Evolutionary conservation across 164 flowering plant species (phyloP), one percentile per base, ranked within the genome.

Genomic region (Protea cynaroides): DNA sequence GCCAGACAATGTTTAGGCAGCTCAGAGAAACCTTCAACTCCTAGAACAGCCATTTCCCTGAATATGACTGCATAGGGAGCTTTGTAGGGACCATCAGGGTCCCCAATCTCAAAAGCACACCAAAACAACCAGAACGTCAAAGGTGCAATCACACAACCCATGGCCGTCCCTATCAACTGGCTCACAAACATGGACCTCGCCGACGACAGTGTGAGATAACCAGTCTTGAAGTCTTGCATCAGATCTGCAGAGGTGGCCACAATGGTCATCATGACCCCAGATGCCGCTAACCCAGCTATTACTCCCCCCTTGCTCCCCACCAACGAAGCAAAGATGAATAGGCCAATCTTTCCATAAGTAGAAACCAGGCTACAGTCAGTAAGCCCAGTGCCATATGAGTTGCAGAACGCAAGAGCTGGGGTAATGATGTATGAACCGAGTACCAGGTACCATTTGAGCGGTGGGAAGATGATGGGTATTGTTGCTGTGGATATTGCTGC

Each of bases 231-330:
- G 68, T 94, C 97, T 76, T 88, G 96, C 97, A 95, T 95, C 58
- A 94, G 86, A 82, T 94, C 97, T 54, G 97, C 99, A 34, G 99
- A 97, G 15, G 99, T 94, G 62, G 97, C 74, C 70, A 94, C 96
- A 53, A 94, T 94, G 64, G 99, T 71, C 99, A 89, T 86, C 97
- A 94, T 91, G 22, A 86, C 90, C 10, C 96, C 97, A 76, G 89
- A 84, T 58, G 99, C 93, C 11, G 84, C 98, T 56, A 94, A 69
- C 12, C 98, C 97, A 29, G 98, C 97, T 24, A 91, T 44, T 21
- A 91, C 97, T 14, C 99, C 99, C 13, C 99, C 99, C 60, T 82
- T 58, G 29, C 22, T 65, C 43, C 99, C 99, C 36, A 91, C 94
- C 51, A 85, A 19, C 5, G 97, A 86, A 44, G 96, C 93, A 47